Base-by-base conservation (phyloP, 768 basidiomycete species). In the Suillus fuscotomentosus region DNA sequence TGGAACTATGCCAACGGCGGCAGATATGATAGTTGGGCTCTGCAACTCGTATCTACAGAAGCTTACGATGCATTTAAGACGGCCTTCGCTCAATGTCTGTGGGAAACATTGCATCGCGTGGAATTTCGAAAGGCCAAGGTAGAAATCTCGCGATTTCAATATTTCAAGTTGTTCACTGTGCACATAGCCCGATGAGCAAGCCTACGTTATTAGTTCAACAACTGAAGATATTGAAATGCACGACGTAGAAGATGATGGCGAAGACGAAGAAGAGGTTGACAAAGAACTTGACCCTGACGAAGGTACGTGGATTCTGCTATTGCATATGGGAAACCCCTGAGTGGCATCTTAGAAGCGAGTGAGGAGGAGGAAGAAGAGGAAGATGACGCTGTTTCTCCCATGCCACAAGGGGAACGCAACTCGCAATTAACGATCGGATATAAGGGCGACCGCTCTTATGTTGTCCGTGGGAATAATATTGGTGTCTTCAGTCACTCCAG, bases 391-490 rank as follows among this genome's bases (percentile, higher is more conserved):
- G 75, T 78, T 14, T 72, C 79, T 50, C 68, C 76, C 11, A 77
- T 81, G 53, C 68, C 78, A 17, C 80, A 82, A 47, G 89, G 89
- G 34, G 89, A 88, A 38, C 83, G 83, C 66, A 99, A 99, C 75
- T 91, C 92, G 6, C 92, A 94, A 67, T 84, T 99, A 43, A 93
- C 92, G 4, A 89, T 99, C 47, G 97, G 97, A 13, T 96, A 97
- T 83, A 95, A 94, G 78, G 93, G 95, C 65, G 95, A 97, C 70
- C 84, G 96, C 36, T 94, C 95, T 13, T 97, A 94, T 71, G 95
- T 98, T 64, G 89, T 94, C 42, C 88, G 95, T 53, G 96, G 95
- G 47, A 91, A 87, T 77, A 93, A 90, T 71, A 95, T 97, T 60
- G 94, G 94, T 17, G 92, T 95, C 31, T 97, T 96, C 80, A 88